Evolutionary conservation across 1,139 yeast species (phyloP), one percentile per base, ranked within the genome.

Genomic region (Taphrina deformans): DNA sequence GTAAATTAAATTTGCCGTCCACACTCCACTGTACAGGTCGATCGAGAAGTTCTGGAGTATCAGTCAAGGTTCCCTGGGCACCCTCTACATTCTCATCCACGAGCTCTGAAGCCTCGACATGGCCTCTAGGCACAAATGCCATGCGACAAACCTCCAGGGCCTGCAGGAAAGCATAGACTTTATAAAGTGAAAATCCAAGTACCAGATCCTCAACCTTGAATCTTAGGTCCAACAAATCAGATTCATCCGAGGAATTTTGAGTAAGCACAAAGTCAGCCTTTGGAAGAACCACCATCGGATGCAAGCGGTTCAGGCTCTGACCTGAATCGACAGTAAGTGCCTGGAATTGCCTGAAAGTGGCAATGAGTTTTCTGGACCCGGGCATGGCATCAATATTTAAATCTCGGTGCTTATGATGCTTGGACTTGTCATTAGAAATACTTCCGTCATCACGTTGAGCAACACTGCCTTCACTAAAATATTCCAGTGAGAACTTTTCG

Each of bases 31-130:
- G 40, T 2, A 80, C 70, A 40, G 72, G 71, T 10, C 48, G 48
- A 3, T 4, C 35, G 7, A 38, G 23, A 9, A 14, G 5, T 12
- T 9, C n/a, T 10, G 35, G 35, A 5, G 14, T 26, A 12, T 48
- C 35, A 21, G 73, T 76, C 2, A 84, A 76, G 55, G 77, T 77
- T 12, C 80, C 71, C n/a, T 73, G n/a, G 14, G 6, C n/a, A 18
- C 18, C 18, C 7, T 7, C 41, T 2, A n/a, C n/a, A 5, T 41
- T 41, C 14, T 46, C 62, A 9, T 46, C n/a, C 18, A 10, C 5
- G 12, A 1, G 21, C 70, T 1, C 82, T 68, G 18, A n/a, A 5
- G 2, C 12, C 3, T 41, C 24, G 9, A 33, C 12, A 9, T 16
- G 14, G 14, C 38, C 21, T 3, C 46, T 33, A 12, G 27, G n/a